Evolutionary conservation across 441 rosid species (phyloP).

Genomic region (Gossypium trilobum): DNA sequence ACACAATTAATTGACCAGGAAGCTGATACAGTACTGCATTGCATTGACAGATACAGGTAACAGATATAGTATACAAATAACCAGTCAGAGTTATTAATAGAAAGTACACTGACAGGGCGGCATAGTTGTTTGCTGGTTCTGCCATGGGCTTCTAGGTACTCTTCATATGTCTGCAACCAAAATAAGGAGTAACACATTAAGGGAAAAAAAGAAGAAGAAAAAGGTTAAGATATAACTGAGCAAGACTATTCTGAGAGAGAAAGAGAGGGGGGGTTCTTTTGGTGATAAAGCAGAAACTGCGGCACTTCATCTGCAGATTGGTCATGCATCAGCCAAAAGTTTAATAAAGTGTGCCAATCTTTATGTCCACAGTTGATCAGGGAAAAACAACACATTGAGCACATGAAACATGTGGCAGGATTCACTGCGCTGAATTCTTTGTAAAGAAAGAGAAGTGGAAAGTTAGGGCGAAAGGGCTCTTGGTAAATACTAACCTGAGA

Average conservation of each 20-base stretch:
- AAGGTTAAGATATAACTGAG: not conserved
- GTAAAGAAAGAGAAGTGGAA: not conserved
- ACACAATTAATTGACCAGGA: not conserved
- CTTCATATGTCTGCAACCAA: slow-evolving; percentile 80
- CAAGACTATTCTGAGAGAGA: no score
- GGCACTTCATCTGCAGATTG: not conserved
- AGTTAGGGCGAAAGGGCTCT: not conserved
- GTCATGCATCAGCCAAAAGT: not conserved
- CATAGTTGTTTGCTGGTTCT: slow-evolving; percentile 52
- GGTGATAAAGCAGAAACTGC: no score
- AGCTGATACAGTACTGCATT: not conserved
- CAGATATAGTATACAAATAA: not conserved
- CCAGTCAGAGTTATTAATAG: not conserved
- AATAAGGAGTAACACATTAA: slow-evolving; percentile 15
- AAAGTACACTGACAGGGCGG: slow-evolving; percentile 51
- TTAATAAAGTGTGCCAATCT: slow-evolving; percentile 1
- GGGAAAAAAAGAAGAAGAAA: not conserved
- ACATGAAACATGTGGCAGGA: not conserved
- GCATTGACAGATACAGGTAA: not conserved
- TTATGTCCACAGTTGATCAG: not conserved
- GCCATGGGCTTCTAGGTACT: slow-evolving; percentile 75
- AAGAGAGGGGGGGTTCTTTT: not conserved
- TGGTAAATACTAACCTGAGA: not conserved
- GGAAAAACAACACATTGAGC: not conserved
- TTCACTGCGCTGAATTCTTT: not conserved